Conservation (phyloP, 345 rosid genomes). For the Citrus australasica region DNA sequence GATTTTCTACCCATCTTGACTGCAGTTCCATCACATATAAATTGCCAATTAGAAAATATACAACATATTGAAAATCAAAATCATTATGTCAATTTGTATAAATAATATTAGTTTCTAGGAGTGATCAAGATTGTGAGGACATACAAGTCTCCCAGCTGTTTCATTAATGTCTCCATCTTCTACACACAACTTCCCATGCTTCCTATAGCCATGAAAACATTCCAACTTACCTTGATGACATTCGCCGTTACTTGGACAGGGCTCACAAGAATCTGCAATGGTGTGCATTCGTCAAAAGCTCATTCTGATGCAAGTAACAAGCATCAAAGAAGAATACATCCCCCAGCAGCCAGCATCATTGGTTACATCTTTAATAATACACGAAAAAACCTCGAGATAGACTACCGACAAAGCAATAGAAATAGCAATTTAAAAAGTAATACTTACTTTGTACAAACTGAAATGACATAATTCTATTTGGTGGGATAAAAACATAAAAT, state of each 20-base stretch:
- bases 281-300: not conserved
- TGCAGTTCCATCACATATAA: slow-evolving; percentile 32
- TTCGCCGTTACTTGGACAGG: slow-evolving; percentile 70
- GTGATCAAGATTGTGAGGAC: slow-evolving; percentile 33
- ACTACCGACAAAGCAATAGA: too few species aligned
- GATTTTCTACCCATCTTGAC: slow-evolving; percentile 54
- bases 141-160: slow-evolving; percentile 73
- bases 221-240: slow-evolving; percentile 66
- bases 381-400: too few species aligned
- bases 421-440: too few species aligned
- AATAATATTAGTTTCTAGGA: slow-evolving; percentile 15
- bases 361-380: too few species aligned
- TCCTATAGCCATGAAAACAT: slow-evolving; percentile 62
- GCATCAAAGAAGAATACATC: not conserved
- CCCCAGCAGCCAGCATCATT: not conserved
- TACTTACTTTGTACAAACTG: too few species aligned
- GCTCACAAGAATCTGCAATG: slow-evolving; percentile 65
- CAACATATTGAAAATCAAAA: not conserved
- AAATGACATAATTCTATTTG: too few species aligned
- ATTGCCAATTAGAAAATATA: slow-evolving; percentile 20
- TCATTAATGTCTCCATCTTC: slow-evolving; percentile 79
- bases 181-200: slow-evolving; percentile 53
- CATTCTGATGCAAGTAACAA: not conserved
- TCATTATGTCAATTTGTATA: not conserved
- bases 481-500: too few species aligned